Percentiles rank a stretch among this genome's conserved stretches.
These are phyloP conservation scores for Themeda triandra DNA, from an alignment of 176 grass and related monocot genomes.

Conservation along the genomic window DNA sequence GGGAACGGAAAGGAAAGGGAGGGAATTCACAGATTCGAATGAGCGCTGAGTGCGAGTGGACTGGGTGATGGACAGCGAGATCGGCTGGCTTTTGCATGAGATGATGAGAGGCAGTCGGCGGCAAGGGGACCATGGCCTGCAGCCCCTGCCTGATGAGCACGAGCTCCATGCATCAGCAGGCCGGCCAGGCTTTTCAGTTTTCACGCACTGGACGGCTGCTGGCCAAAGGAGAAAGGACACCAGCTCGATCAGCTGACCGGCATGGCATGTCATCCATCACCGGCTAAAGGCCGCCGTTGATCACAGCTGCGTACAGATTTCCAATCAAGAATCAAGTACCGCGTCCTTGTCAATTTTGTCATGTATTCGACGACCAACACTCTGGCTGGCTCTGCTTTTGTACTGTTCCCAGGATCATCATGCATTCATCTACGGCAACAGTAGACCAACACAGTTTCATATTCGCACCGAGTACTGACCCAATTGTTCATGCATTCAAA, in stretches of 20 bases:
- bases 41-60: neutral
- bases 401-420: neutral
- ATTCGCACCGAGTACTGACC: neutral
- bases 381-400: neutral
- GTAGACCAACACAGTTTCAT: neutral
- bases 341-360: slow-evolving; percentile 7
- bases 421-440: neutral
- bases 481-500: too few relatives aligned
- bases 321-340: slow-evolving; percentile 7
- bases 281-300: neutral
- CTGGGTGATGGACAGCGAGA: neutral
- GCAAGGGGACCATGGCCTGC: slow-evolving; percentile 22
- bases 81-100: neutral
- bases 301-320: neutral
- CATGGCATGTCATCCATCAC: neutral
- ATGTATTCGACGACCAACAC: neutral
- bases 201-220: neutral
- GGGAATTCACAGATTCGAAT: neutral
- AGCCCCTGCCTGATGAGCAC: slow-evolving; percentile 20
- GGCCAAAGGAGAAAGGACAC: slow-evolving; percentile 38
- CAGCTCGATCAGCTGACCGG: slow-evolving; percentile 16
- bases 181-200: slow-evolving; percentile 31
- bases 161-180: slow-evolving; percentile 1
- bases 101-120: neutral
- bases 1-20: neutral